Base-by-base conservation (phyloP, 2,329 filamentous ascomycete genomes). In the Venturia carpophila region DNA sequence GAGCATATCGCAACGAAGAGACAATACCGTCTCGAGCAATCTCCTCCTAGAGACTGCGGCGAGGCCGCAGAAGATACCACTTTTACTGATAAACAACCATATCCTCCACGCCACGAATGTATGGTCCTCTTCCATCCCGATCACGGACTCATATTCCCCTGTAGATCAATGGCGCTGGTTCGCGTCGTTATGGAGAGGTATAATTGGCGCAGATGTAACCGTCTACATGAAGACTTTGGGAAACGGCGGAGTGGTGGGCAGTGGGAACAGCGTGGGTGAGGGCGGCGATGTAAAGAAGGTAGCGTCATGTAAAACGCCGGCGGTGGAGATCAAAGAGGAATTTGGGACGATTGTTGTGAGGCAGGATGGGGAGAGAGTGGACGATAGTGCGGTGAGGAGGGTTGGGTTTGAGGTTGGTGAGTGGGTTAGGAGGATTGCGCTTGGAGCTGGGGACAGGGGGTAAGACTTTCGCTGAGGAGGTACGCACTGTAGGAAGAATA, bases 151-250 rank as follows among this genome's bases (percentile, higher is more conserved):
- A 7, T 96, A 95, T 74, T 84, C 86, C 19, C 87, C 90, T 0
- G 83, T 89, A n/a, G 92, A 96, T 71, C 93, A 97, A 77, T 97
- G 93, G 92, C 90, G 95, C 75, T 97, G 93, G 93, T 91, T 94
- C 80, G 93, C 93, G 43, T 93, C 90, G 55, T 83, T 97, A 27
- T 97, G 93, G 93, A 87, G 92, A 11, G 91, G 91, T 11, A 89
- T 90, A 64, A 82, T 92, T 0, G 91, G 89, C 0, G 86, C 93
- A 0, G 93, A 97, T 74, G 78, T 93, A 58, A 89, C 89, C 0
- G 80, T 94, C 37, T 91, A 89, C 71, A 82, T 89, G 21, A 81
- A 79, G 52, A 74, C 77, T 60, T 73, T 71, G 27, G 70, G 67
- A 4, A 71, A 71, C 34, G 73, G 74, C 42, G 69, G 70, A 5